Evolutionary conservation across 164 flowering plant genomes (phyloP), one percentile per base, ranked within the genome.

Genomic region (Taxillus chinensis): DNA sequence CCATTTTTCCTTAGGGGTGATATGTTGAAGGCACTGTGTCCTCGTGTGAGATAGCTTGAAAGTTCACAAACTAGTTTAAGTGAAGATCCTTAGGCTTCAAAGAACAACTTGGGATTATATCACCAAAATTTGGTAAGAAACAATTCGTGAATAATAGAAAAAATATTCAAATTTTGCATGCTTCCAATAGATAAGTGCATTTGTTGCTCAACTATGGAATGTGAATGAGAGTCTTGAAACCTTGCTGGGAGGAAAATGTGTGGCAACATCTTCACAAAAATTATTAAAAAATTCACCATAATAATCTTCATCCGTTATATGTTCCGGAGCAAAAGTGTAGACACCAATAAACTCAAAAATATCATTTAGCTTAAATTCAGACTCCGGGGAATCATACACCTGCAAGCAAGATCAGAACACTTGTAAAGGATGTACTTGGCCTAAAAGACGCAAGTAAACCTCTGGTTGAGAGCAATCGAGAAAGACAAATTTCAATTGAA

Each of bases 281-380:
- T 49, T 76, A 70, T 75, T 63, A 0, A 64, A 61, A 8, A 71
- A 43, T 55, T 80, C 92, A 64, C 77, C 79, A 49, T 67, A 10
- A 15, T 68, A 80, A 72, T 73, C 76, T 62, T 59, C 67, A 27
- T 72, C 79, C 27, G 39, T 62, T 9, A 70, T 48, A 60, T 65
- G 67, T 62, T 85, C 92, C 16, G 82, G 71, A 70, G 86, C 85
- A 68, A 76, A 88, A 53, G 89, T 85, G 64, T 86, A 73, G 68
- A 93, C 80, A 39, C 98, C 97, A 76, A 93, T 65, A 71, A 93
- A 93, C 79, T 93, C 98, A 81, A 85, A 78, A 67, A 88, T 77
- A 39, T 93, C 97, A 78, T 93, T 90, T 55, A 93, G 80, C 78
- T 88, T 88, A 67, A 86, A 62, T 41, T 88, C 96, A 64, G 85